Evolutionary conservation across 2,329 filamentous ascomycete genomes (phyloP).

Genomic region (Cytospora piceicola): DNA sequence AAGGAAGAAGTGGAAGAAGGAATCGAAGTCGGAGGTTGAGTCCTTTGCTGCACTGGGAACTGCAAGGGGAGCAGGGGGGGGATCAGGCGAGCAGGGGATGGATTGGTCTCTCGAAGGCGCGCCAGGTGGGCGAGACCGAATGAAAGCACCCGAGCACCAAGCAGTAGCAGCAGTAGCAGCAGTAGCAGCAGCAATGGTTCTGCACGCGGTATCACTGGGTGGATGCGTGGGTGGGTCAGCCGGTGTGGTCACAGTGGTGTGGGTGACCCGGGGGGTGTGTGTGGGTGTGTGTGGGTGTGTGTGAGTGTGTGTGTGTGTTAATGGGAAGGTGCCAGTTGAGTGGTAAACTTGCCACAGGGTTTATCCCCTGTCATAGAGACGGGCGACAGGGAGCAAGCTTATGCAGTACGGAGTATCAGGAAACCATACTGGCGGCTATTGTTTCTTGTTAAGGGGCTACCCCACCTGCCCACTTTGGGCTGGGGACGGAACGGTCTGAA

Average conservation of each 20-base stretch:
- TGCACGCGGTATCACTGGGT: not conserved
- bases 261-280: too few relatives aligned
- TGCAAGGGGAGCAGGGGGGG: conserved; percentile 11
- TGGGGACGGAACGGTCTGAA: conserved; percentile 20
- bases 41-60: conserved; percentile 17
- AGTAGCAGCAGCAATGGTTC: not conserved
- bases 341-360: conserved; percentile 10
- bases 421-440: conserved; percentile 24
- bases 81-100: conserved; percentile 1
- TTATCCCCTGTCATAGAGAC: conserved; percentile 13
- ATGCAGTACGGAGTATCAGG: conserved; percentile 14
- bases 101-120: conserved; percentile 1
- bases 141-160: not conserved
- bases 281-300: too few relatives aligned
- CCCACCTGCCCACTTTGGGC: conserved; percentile 10
- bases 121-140: conserved; percentile 1
- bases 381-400: not conserved
- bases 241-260: not conserved
- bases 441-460: conserved; percentile 19
- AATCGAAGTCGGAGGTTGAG: conserved; percentile 6
- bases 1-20: conserved; percentile 15
- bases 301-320: too few relatives aligned
- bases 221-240: not conserved
- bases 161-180: too few relatives aligned
- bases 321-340: conserved; percentile 12